Percentiles rank a stretch among this genome's conserved stretches.
Conservation (phyloP, 2,329 filamentous ascomycete genomes). For the Colletotrichum acutatum region DNA sequence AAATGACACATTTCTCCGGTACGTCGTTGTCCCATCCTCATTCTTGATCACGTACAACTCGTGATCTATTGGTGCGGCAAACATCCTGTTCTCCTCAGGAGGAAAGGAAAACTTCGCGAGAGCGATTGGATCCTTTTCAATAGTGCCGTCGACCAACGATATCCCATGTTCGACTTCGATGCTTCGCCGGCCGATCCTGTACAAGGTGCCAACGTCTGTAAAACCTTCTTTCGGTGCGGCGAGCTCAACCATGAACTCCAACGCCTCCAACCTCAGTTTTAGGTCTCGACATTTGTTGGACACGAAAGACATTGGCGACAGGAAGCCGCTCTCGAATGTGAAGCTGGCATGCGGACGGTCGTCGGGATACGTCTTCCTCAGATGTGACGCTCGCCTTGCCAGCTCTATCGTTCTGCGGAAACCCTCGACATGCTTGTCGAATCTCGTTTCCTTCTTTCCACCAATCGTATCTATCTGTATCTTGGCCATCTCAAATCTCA, state of each 20-base stretch:
- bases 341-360: conserved; percentile 38
- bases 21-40: background rate
- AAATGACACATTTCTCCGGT: conserved; percentile 22
- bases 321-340: conserved; percentile 18
- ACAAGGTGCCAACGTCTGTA: conserved; percentile 19
- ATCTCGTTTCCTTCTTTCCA: conserved; percentile 44
- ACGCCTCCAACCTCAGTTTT: conserved; percentile 49
- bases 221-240: conserved; percentile 39
- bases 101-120: conserved; percentile 9
- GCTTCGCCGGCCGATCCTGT: conserved; percentile 9
- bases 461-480: conserved; percentile 48
- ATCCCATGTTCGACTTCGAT: conserved; percentile 33
- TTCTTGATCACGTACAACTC: conserved; percentile 2
- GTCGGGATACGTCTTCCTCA: conserved; percentile 1
- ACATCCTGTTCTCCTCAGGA: conserved; percentile 11
- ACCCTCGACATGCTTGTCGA: conserved; percentile 46
- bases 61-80: conserved; percentile 19
- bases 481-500: conserved; percentile 44
- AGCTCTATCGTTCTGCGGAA: conserved; percentile 51
- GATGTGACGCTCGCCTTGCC: conserved; percentile 34
- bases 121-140: conserved; percentile 9
- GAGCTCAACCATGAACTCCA: conserved; percentile 41
- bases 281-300: conserved; percentile 39
- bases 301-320: conserved; percentile 15
- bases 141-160: conserved; percentile 16